Percentiles rank a stretch among this genome's conserved stretches.
Conservation (phyloP, 2,329 filamentous ascomycete species). For the Gyromitra esculenta region DNA sequence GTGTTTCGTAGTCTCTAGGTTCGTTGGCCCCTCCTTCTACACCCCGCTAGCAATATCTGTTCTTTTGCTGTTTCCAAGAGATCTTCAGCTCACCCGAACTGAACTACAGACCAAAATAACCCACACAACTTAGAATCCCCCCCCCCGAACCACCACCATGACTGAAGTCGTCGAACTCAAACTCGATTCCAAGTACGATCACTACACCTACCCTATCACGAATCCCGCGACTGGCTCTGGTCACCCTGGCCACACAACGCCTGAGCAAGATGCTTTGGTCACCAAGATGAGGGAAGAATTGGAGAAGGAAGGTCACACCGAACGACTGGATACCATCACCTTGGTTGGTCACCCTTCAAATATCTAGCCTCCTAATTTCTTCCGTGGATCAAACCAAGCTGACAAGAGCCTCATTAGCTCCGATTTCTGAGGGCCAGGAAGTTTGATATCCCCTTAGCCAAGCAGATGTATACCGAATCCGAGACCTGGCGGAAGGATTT, state of each 20-base stretch:
- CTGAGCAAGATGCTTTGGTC: constrained; percentile 88
- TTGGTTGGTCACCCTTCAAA: constrained; percentile 68
- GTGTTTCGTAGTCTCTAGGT: constrained; percentile 33
- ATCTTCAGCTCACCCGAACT: constrained; percentile 12
- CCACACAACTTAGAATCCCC: constrained; percentile 5
- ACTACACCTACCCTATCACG: constrained; percentile 90
- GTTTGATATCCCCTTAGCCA: constrained; percentile 84
- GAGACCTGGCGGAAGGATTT: constrained; percentile 93
- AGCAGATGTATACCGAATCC: constrained; percentile 90
- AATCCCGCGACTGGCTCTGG: constrained; percentile 76
- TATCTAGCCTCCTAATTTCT: background rate
- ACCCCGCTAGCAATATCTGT: constrained; percentile 40
- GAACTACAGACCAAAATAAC: constrained; percentile 27
- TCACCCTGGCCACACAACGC: constrained; percentile 86
- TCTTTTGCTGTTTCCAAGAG: constrained; percentile 19
- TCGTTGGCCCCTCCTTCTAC: constrained; percentile 38
- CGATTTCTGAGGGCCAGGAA: constrained; percentile 94
- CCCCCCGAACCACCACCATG: constrained; percentile 21
- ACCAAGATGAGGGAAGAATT: constrained; percentile 84
- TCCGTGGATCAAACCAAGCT: constrained; percentile 55
- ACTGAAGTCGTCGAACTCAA: constrained; percentile 61
- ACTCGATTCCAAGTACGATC: constrained; percentile 87
- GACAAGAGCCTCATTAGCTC: constrained; percentile 66
- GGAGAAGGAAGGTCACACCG: constrained; percentile 81
- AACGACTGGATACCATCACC: constrained; percentile 90